Evolutionary conservation across 768 basidiomycete species (phyloP).

Genomic region (Suillus tomentosus): DNA sequence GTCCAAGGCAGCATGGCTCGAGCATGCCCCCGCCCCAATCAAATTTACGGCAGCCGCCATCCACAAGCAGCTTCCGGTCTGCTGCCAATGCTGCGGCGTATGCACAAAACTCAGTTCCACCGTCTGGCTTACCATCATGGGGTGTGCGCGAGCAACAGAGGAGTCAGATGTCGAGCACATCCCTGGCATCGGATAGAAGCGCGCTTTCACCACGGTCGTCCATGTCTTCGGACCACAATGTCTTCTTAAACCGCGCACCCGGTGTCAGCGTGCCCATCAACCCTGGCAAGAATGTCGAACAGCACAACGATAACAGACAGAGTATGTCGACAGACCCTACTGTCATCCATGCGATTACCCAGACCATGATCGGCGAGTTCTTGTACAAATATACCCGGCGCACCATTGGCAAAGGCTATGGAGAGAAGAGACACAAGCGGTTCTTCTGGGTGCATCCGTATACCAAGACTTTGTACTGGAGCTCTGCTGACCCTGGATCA

Average conservation of each 20-base stretch:
- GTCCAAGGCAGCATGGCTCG: slow-evolving; percentile 64
- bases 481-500: slow-evolving; percentile 90
- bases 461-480: slow-evolving; percentile 97
- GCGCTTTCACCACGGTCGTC: slow-evolving; percentile 76
- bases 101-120: slow-evolving; percentile 46
- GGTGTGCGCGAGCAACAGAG: slow-evolving; percentile 53
- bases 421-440: slow-evolving; percentile 85
- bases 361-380: slow-evolving; percentile 99
- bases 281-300: slow-evolving; percentile 39
- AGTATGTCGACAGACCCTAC: slow-evolving; percentile 77
- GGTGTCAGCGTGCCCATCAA: slow-evolving; percentile 41
- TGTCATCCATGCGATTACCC: slow-evolving; percentile 95
- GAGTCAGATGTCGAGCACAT: slow-evolving; percentile 65
- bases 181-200: slow-evolving; percentile 69
- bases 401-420: slow-evolving; percentile 87
- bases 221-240: slow-evolving; percentile 75
- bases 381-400: slow-evolving; percentile 95
- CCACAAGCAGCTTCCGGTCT: slow-evolving; percentile 83
- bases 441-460: slow-evolving; percentile 99
- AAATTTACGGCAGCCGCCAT: slow-evolving; percentile 69
- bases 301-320: slow-evolving; percentile 24
- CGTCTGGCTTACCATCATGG: slow-evolving; percentile 49
- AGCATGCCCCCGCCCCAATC: slow-evolving; percentile 74
- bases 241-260: slow-evolving; percentile 44
- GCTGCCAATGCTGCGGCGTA: slow-evolving; percentile 61